A percentile compares a stretch with the other conserved stretches of the same genome.
These are phyloP conservation scores for Suillus cothurnatus DNA, from an alignment of 768 basidiomycete species.

Conservation along the genomic window DNA sequence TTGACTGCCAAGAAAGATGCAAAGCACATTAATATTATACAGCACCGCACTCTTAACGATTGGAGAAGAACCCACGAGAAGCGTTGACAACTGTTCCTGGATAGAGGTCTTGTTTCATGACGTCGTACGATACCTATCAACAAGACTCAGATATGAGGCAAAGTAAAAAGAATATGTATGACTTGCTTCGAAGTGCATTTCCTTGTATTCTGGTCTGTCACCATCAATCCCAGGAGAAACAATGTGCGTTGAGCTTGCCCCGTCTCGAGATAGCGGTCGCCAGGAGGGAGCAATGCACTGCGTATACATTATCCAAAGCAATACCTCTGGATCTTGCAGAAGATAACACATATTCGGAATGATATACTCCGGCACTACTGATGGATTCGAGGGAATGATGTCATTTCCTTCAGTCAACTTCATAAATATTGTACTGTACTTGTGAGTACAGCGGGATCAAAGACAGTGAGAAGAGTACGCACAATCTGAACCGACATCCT, in stretches of 20 bases:
- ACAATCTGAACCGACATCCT: slow-evolving; percentile 84
- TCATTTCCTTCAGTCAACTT: slow-evolving; percentile 66
- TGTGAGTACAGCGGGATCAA: slow-evolving; percentile 4
- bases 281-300: slow-evolving; percentile 80
- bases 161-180: neutral
- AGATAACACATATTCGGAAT: slow-evolving; percentile 87
- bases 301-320: slow-evolving; percentile 80
- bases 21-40: slow-evolving; percentile 83
- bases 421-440: slow-evolving; percentile 37
- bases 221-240: slow-evolving; percentile 42
- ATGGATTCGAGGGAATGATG: slow-evolving; percentile 60
- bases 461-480: slow-evolving; percentile 33
- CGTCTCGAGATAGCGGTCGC: slow-evolving; percentile 90
- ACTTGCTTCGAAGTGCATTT: slow-evolving; percentile 77
- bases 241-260: slow-evolving; percentile 83
- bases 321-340: slow-evolving; percentile 80
- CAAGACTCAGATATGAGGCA: neutral
- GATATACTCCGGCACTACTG: slow-evolving; percentile 94
- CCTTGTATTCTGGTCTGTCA: slow-evolving; percentile 73
- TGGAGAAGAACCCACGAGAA: slow-evolving; percentile 87
- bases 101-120: slow-evolving; percentile 87
- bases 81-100: slow-evolving; percentile 83
- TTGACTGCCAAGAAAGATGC: slow-evolving; percentile 91
- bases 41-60: slow-evolving; percentile 91
- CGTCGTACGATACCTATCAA: slow-evolving; percentile 85